Evolutionary conservation across 768 basidiomycete species (phyloP).

Genomic region (Scleroderma citrinum): DNA sequence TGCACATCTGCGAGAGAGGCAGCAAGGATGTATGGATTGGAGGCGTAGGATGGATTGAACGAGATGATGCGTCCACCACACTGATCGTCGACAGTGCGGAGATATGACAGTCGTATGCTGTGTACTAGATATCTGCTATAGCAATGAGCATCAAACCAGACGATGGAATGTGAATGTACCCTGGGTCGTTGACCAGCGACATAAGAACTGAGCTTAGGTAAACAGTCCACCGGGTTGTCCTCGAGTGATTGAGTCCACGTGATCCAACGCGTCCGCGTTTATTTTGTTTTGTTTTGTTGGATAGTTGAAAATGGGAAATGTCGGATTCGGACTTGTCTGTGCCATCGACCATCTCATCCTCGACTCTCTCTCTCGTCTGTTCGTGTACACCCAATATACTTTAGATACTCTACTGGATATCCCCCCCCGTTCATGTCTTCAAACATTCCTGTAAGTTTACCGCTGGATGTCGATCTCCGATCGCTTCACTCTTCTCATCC

Average conservation of each 20-base stretch:
- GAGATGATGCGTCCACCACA: constrained; percentile 80
- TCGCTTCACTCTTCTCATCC: not conserved
- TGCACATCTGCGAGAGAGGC: constrained; percentile 73
- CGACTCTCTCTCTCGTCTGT: constrained; percentile 1
- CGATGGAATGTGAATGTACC: constrained; percentile 35
- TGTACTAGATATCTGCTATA: constrained; percentile 67
- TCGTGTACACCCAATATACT: constrained; percentile 8
- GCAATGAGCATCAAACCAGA: constrained; percentile 16
- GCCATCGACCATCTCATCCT: constrained; percentile 7
- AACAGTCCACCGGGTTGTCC: not conserved
- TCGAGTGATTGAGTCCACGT: constrained; percentile 24
- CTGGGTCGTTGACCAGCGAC: constrained; percentile 62
- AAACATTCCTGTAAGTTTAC: constrained; percentile 39
- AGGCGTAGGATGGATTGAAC: constrained; percentile 66
- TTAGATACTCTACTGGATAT: not conserved
- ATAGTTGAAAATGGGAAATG: constrained; percentile 31
- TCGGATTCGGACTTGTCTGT: constrained; percentile 12
- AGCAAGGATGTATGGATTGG: constrained; percentile 80
- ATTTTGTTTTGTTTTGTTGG: constrained; percentile 33
- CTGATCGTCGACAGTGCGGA: constrained; percentile 85
- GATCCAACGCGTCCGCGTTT: constrained; percentile 33
- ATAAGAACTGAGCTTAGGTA: constrained; percentile 24
- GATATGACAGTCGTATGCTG: constrained; percentile 74
- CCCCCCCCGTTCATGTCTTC: constrained; percentile 29
- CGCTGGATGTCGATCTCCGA: not conserved